Evolutionary conservation across 257 asterid species (phyloP), one percentile per base, ranked within the genome.

Genomic region (Ligustrum vulgare): DNA sequence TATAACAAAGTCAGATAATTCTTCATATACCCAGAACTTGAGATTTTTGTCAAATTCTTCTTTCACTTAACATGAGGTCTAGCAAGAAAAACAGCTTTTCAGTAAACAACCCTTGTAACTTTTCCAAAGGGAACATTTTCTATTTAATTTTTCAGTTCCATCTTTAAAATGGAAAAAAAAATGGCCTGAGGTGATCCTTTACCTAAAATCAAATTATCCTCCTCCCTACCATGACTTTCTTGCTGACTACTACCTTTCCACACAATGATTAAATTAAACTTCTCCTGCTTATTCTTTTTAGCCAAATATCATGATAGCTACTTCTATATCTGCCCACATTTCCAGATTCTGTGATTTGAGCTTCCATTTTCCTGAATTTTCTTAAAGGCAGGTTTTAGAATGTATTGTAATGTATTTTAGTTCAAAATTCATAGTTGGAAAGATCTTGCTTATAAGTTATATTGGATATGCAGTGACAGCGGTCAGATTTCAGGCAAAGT

Each of bases 401-500:
- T 15, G 20, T 45, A 45, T 13, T 45, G 20, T 45, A 45, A 45
- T 45, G 20, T 15, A 45, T 45, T 41, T 4, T 45, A 45, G 6
- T n/a, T 54, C 64, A 54, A 18, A n/a, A 56, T 65, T 23, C 62
- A 73, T 62, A 39, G 32, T 43, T 35, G 47, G 31, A 66, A 54
- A 6, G 65, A 60, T 28, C 28, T 18, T 56, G 60, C 80, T 80
- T 43, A 72, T 66, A 45, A 49, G 36, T 62, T 79, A 12, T 66
- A 45, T 71, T 71, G 64, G 65, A 65, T 74, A 75, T 67, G 85
- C 82, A 91, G 98, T 73, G 97, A 89, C 12, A 82, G 86, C 33
- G 98, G 98, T 60, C 97, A 81, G 75, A 79, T 91, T 75, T 88
- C 89, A 2, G 98, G 98, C 51, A 80, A 84, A 80, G 98, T 91